Base-by-base conservation (phyloP, 805 yeast species). In the Teunomyces lycoperdinae region DNA sequence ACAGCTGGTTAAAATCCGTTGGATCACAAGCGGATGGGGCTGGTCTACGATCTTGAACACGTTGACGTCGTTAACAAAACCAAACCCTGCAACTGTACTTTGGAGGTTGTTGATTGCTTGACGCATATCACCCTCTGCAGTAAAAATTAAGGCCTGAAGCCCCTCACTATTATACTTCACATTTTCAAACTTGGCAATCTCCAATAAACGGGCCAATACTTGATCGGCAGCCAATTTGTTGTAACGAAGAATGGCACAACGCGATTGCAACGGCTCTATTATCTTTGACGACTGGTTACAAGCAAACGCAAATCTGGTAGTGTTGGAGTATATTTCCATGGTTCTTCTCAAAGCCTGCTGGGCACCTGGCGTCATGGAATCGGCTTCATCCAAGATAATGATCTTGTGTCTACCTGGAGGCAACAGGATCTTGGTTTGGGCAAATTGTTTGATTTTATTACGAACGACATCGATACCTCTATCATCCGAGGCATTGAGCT, bases 91-190 rank as follows among this genome's bases (percentile, higher is more conserved):
- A 29, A 85, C 92, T 0, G 97, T 90, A 60, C 96, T 85, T 63
- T 94, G 99, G 50, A 94, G 65, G 66, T 94, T 94, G 62, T 94
- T 94, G 42, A 94, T 80, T 0, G 98, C 99, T 67, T 94, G 99
- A 66, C 99, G 83, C 99, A 94, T 92, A 63, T 94, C 99, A 50
- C 99, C 99, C 62, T 94, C 99, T 0, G 97, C 95, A 0, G 97
- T 85, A 69, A 94, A 94, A 11, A 94, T 83, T 50, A 94, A 76
- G 0, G 99, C 98, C 55, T 89, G 89, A 31, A 94, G 68, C 0
- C 99, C 99, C 64, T 89, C 97, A 51, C 89, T 87, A 13, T 91
- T 81, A 66, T 81, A 87, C 60, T 89, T 74, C 10, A 92, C 87
- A 39, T 81, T 64, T 64, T 94, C 98, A 2, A 67, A 58, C 54